phyloP scores from a whole-genome alignment of 768 basidiomycete genomes.

The Fomitopsis serialis region DNA sequence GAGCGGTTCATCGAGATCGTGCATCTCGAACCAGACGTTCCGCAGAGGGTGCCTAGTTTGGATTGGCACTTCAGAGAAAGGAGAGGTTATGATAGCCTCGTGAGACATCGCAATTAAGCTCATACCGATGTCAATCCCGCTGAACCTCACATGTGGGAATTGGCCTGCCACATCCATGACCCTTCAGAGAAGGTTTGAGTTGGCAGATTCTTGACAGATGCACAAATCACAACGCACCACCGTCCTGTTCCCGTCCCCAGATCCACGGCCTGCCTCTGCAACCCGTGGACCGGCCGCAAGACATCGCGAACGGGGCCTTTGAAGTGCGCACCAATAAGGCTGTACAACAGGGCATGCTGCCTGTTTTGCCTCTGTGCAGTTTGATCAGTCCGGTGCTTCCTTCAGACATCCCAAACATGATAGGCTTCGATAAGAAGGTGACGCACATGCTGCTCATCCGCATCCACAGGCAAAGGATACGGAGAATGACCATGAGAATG shows the following conservation, averaged over 20 bases:
- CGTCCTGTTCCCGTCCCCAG: slow-evolving; percentile 71
- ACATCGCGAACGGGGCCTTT: slow-evolving; percentile 54
- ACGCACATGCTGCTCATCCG: slow-evolving; percentile 61
- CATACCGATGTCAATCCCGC: slow-evolving; percentile 75
- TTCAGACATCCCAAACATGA: background rate
- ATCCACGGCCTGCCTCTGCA: slow-evolving; percentile 56
- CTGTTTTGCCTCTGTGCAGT: slow-evolving; percentile 44
- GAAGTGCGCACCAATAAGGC: slow-evolving; percentile 50
- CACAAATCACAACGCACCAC: slow-evolving; percentile 46
- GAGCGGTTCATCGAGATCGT: slow-evolving; percentile 49
- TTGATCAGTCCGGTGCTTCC: background rate
- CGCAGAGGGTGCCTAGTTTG: slow-evolving; percentile 52
- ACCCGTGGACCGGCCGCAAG: slow-evolving; percentile 35
- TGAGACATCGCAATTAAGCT: slow-evolving; percentile 8
- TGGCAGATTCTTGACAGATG: background rate
- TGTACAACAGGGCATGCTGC: slow-evolving; percentile 43
- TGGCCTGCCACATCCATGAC: slow-evolving; percentile 65
- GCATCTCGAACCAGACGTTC: slow-evolving; percentile 64
- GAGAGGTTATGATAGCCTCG: background rate
- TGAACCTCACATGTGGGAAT: slow-evolving; percentile 61
- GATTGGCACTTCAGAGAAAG: slow-evolving; percentile 52
- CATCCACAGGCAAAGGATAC: slow-evolving; percentile 73
- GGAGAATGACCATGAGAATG: slow-evolving; percentile 57
- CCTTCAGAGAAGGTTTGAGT: slow-evolving; percentile 36
- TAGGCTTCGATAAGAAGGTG: background rate